Conservation (phyloP, 805 yeast genomes). For the Wickerhamomyces queroliae region DNA sequence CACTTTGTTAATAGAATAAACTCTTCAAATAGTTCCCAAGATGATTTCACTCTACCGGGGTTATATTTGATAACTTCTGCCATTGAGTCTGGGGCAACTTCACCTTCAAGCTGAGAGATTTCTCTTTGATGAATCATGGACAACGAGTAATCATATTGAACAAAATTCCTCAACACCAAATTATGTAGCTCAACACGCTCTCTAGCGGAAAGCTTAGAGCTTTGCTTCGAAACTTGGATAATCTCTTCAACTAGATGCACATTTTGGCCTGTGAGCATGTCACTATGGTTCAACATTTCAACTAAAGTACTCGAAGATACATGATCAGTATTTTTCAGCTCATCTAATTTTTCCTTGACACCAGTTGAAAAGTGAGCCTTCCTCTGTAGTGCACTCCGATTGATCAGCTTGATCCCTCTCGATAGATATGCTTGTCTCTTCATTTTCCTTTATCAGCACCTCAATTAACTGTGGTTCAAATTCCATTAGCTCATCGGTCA, state of each 20-base stretch:
- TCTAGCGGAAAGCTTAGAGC: background rate
- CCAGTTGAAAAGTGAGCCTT: background rate
- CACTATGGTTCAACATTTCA: background rate
- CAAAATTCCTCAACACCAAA: slow-evolving; percentile 21
- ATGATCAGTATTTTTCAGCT: background rate
- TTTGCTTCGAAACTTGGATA: background rate
- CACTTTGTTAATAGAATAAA: background rate
- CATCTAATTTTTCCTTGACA: background rate
- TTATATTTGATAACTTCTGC: slow-evolving; percentile 30
- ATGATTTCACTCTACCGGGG: slow-evolving; percentile 41
- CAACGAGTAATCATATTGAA: slow-evolving; percentile 21
- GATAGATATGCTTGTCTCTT: background rate
- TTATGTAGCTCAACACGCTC: slow-evolving; percentile 17
- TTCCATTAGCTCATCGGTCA: too few species aligned
- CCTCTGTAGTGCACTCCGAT: background rate
- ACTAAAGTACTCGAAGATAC: background rate
- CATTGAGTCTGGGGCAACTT: slow-evolving; percentile 16
- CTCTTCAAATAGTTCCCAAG: slow-evolving; percentile 35
- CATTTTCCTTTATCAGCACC: background rate
- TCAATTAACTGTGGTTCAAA: too few species aligned
- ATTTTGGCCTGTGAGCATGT: background rate
- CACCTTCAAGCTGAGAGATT: slow-evolving; percentile 13
- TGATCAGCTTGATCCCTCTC: background rate
- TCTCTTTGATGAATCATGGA: slow-evolving; percentile 21
- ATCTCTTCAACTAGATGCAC: background rate